Base-by-base conservation (phyloP, 2,329 filamentous ascomycete genomes). In the Pseudogymnoascus sp. region DNA sequence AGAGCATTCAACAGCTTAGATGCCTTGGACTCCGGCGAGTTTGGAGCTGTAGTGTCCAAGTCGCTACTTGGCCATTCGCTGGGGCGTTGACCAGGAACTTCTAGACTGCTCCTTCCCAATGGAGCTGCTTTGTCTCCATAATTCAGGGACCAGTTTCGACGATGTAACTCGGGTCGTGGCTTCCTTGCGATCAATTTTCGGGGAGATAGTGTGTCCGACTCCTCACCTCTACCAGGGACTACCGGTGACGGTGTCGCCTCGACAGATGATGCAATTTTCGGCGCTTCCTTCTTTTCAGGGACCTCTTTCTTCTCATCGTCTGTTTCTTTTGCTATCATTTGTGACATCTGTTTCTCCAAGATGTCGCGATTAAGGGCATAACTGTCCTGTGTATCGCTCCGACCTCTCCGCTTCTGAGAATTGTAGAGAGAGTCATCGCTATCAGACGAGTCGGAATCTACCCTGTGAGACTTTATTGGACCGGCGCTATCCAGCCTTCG, bases 281-380 rank as follows among this genome's bases (percentile, higher is more conserved):
- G 36, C 11, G 29, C 58, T 63, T 68, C 41, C 60, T 62, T 7
- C 59, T 68, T 62, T 70, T 35, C 70, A 68, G 13, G 70, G 67
- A 9, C 29, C n/a, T 50, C 54, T 35, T 40, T 63, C 2, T 63
- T 50, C 17, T 47, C 58, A 17, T 66, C 76, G 10, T 73, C 72
- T 5, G 76, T 77, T 68, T 86, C 83, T 63, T 78, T 78, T 5
- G 80, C 80, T 63, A 85, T 77, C 74, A 84, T 81, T 62, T 85
- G 82, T 62, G 79, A 73, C 82, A 86, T 85, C 68, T 85, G 83
- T 69, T 82, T 84, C 64, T 84, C 81, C 10, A 86, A 72, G 10
- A 85, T 73, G 62, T 84, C 80, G 63, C 78, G 80, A 24, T 75
- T 76, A 47, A 73, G 77, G 65, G 77, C 80, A 54, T 77, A 61